Evolutionary conservation across 768 basidiomycete species (phyloP).

Genomic region (Lactifluus hygrophoroides): DNA sequence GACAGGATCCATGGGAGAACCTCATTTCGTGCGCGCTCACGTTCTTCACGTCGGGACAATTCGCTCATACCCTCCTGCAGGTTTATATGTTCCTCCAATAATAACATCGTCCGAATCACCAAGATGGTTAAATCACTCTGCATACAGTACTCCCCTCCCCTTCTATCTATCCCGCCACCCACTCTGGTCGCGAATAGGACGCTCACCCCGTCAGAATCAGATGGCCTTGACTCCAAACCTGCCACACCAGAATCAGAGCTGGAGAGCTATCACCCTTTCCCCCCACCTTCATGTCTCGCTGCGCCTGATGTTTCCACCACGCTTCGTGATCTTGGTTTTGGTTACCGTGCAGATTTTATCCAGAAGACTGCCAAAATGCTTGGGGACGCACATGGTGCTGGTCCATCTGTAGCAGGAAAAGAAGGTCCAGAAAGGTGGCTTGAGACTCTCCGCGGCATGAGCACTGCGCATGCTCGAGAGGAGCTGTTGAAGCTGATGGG

Average conservation of each 20-base stretch:
- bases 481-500: slow-evolving; percentile 79
- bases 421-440: slow-evolving; percentile 61
- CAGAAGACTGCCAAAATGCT: slow-evolving; percentile 77
- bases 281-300: slow-evolving; percentile 61
- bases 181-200: slow-evolving; percentile 25
- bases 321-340: slow-evolving; percentile 84
- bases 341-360: slow-evolving; percentile 90
- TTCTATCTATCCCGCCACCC: slow-evolving; percentile 43
- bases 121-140: slow-evolving; percentile 87
- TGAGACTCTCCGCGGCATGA: slow-evolving; percentile 37
- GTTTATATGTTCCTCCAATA: slow-evolving; percentile 97
- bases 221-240: slow-evolving; percentile 10
- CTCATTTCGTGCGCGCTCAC: slow-evolving; percentile 68
- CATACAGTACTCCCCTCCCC: slow-evolving; percentile 59
- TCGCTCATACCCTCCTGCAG: slow-evolving; percentile 31
- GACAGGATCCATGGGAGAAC: slow-evolving; percentile 96
- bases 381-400: slow-evolving; percentile 41
- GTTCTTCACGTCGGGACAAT: background rate
- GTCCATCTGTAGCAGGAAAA: slow-evolving; percentile 5
- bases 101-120: slow-evolving; percentile 91
- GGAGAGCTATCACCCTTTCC: slow-evolving; percentile 70
- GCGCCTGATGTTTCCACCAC: slow-evolving; percentile 45
- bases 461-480: slow-evolving; percentile 54
- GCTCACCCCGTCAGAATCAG: slow-evolving; percentile 19
- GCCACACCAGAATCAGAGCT: slow-evolving; percentile 18